A percentile compares a stretch with the other conserved stretches of the same genome.
Conservation (phyloP, 139 green algal species). For the Pseudopediastrum boryanum region DNA sequence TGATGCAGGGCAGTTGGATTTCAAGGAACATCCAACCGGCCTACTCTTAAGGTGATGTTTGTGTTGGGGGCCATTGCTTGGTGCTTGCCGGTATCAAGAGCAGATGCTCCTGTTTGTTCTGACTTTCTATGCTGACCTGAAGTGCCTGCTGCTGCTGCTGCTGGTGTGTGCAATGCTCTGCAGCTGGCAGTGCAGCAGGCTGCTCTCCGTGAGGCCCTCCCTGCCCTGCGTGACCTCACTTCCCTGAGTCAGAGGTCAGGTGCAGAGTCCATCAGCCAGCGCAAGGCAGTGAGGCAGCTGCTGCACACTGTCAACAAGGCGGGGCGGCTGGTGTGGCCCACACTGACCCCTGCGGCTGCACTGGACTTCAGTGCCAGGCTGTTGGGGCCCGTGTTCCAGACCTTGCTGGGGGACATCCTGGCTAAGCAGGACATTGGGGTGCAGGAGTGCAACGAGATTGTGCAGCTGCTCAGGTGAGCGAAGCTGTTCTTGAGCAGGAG, state of each 20-base stretch:
- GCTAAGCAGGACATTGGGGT: slow-evolving; percentile 38
- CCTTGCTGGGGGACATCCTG: slow-evolving; percentile 25
- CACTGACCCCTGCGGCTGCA: slow-evolving; percentile 19
- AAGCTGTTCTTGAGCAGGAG: too few species aligned
- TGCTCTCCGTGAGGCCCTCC: slow-evolving; percentile 1
- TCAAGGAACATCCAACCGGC: too few species aligned
- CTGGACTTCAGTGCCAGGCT: slow-evolving; percentile 27
- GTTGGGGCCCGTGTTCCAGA: background rate
- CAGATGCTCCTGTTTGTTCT: too few species aligned
- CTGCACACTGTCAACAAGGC: slow-evolving; percentile 27
- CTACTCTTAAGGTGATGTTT: too few species aligned
- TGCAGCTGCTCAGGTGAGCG: too few species aligned
- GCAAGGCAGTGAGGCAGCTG: background rate
- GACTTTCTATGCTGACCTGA: too few species aligned
- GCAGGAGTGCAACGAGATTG: slow-evolving; percentile 7
- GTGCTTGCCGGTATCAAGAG: too few species aligned
- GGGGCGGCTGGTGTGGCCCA: slow-evolving; percentile 21
- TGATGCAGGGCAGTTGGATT: too few species aligned
- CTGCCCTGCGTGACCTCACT: slow-evolving; percentile 16
- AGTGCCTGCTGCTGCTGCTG: background rate
- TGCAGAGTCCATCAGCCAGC: background rate
- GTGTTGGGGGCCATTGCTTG: too few species aligned
- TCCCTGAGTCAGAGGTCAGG: slow-evolving; percentile 2
- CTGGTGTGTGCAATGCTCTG: background rate
- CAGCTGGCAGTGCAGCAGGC: slow-evolving; percentile 25